Evolutionary conservation across 768 basidiomycete species (phyloP).

Genomic region (Leccinum ochraceum): DNA sequence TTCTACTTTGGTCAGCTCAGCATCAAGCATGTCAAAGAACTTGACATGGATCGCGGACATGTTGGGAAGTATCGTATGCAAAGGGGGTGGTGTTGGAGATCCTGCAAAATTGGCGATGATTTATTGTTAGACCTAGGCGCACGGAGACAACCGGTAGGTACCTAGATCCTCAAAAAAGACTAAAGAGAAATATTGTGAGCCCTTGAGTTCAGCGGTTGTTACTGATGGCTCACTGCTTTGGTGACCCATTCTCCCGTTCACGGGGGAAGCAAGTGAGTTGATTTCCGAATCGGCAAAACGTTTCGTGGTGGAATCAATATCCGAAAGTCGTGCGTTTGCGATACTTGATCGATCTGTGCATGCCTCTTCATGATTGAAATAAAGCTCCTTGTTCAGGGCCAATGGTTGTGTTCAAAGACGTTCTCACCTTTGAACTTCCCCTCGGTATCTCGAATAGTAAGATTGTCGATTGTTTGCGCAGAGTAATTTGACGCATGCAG

Average conservation of each 20-base stretch:
- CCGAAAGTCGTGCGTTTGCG: background rate
- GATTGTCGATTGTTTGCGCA: constrained; percentile 2
- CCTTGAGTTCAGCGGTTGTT: background rate
- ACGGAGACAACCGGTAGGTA: constrained; percentile 12
- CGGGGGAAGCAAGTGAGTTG: background rate
- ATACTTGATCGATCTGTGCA: background rate
- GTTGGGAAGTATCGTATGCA: constrained; percentile 51
- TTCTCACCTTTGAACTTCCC: constrained; percentile 14
- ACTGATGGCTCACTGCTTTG: constrained; percentile 14
- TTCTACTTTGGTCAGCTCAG: constrained; percentile 83
- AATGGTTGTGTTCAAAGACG: background rate
- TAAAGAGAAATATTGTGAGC: constrained; percentile 3
- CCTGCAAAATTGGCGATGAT: constrained; percentile 9
- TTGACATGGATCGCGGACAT: constrained; percentile 60
- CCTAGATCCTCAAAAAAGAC: constrained; percentile 12
- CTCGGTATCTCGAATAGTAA: background rate
- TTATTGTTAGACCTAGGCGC: background rate
- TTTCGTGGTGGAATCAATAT: background rate
- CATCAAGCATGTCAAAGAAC: constrained; percentile 80
- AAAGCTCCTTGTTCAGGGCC: background rate
- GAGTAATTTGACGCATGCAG: constrained; percentile 16
- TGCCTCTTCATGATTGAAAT: constrained; percentile 7
- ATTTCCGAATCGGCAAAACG: background rate
- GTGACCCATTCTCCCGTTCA: constrained; percentile 1
- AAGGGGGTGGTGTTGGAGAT: constrained; percentile 31